Percentiles rank a stretch among this genome's conserved stretches.
Conservation (phyloP, 2,329 filamentous ascomycete genomes). For the Aureobasidium lini region DNA sequence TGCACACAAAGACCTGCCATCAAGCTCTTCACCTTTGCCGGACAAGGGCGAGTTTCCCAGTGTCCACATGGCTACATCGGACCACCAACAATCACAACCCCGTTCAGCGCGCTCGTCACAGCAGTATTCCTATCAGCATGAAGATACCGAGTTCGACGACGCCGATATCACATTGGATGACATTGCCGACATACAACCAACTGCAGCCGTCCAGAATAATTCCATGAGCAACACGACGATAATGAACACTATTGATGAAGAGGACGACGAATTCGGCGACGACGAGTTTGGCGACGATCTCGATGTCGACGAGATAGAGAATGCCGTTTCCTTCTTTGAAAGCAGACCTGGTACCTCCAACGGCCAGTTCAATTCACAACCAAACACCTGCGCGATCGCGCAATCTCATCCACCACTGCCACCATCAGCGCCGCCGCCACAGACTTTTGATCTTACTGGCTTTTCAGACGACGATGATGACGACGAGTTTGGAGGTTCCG, state of each 20-base stretch:
- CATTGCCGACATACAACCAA: neutral
- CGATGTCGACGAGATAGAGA: conserved; percentile 50
- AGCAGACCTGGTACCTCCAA: conserved; percentile 9
- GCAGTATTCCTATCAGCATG: conserved; percentile 11
- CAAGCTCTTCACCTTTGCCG: conserved; percentile 42
- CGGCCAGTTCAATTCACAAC: neutral
- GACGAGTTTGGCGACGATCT: conserved; percentile 43
- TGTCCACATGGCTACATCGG: neutral
- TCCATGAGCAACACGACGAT: neutral
- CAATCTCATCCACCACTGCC: neutral
- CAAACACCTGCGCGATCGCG: neutral
- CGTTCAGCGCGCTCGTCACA: neutral
- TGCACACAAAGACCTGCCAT: conserved; percentile 31
- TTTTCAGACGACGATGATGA: conserved; percentile 33
- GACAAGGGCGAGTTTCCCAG: conserved; percentile 21
- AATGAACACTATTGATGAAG: conserved; percentile 17
- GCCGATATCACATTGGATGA: conserved; percentile 6
- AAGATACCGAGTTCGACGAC: conserved; percentile 9
- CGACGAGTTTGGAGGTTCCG: conserved; percentile 65
- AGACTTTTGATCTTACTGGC: neutral
- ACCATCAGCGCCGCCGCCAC: neutral
- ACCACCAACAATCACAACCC: neutral
- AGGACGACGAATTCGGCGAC: conserved; percentile 39
- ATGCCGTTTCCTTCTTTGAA: conserved; percentile 22
- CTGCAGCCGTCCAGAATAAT: neutral